phyloP scores from a whole-genome alignment of 805 yeast species.

The Kuraishia ogatae region DNA sequence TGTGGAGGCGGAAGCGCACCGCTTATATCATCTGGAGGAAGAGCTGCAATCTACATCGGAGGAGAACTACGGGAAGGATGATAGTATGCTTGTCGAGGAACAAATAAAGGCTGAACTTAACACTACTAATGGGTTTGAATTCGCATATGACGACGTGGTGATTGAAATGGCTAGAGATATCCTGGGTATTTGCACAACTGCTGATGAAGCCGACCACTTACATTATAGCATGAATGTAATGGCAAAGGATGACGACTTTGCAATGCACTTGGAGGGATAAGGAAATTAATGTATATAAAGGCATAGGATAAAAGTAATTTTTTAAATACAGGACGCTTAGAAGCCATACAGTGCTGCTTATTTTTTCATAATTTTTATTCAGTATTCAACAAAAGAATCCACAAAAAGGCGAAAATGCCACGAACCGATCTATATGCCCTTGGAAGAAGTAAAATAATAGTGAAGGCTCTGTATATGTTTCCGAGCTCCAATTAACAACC shows the following conservation, averaged over 20 bases:
- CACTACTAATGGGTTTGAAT: slow-evolving; percentile 51
- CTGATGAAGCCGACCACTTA: slow-evolving; percentile 73
- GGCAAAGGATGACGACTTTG: neutral
- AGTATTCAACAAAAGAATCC: slow-evolving; percentile 1
- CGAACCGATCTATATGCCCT: neutral
- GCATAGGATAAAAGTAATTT: neutral
- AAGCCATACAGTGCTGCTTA: neutral
- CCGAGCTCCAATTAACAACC: neutral
- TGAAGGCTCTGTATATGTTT: neutral
- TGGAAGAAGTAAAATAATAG: neutral
- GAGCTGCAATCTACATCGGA: neutral
- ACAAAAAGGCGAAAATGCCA: neutral
- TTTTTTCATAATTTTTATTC: slow-evolving; percentile 10
- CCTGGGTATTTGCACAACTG: slow-evolving; percentile 57
- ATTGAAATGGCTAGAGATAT: slow-evolving; percentile 66
- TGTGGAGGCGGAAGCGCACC: slow-evolving; percentile 22
- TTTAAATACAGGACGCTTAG: too few species aligned
- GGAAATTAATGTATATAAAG: neutral
- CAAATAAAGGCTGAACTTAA: slow-evolving; percentile 16
- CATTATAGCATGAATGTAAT: slow-evolving; percentile 41
- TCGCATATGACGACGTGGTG: slow-evolving; percentile 51
- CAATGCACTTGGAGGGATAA: neutral
- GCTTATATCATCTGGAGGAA: slow-evolving; percentile 15
- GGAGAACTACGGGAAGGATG: slow-evolving; percentile 10
- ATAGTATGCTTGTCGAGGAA: slow-evolving; percentile 10